These are phyloP conservation scores for Henckelia pumila DNA, from an alignment of 257 asterid species.

Conservation along the genomic window DNA sequence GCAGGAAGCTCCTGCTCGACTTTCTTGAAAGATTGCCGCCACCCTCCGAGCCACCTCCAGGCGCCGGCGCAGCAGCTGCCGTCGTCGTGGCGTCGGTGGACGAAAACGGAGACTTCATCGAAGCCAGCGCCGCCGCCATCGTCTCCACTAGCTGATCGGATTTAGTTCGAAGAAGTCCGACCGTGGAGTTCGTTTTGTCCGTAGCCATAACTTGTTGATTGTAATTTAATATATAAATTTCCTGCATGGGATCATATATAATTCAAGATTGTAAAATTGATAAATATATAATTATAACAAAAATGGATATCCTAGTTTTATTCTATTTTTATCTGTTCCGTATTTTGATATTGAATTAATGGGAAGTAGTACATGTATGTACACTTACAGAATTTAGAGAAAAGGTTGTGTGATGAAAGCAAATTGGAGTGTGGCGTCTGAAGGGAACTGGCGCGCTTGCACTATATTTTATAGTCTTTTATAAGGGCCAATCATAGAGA, in stretches of 20 bases:
- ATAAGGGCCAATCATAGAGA: constrained; percentile 22
- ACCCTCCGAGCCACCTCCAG: constrained; percentile 12
- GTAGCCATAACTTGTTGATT: constrained; percentile 14
- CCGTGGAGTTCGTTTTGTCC: constrained; percentile 42
- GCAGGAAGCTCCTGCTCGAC: constrained; percentile 58
- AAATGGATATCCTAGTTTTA: no score
- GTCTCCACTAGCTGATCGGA: constrained; percentile 88
- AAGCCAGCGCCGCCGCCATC: constrained; percentile 65
- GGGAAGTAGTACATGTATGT: no score
- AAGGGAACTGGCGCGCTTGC: constrained; percentile 15
- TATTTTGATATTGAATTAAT: no score
- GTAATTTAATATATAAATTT: no score
- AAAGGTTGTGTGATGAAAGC: constrained; percentile 14
- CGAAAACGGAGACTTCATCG: constrained; percentile 44
- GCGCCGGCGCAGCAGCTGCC: constrained; percentile 27
- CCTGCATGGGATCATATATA: background rate
- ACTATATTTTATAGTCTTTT: no score
- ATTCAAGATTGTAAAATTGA: background rate
- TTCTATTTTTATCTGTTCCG: no score
- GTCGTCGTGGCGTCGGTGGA: constrained; percentile 16
- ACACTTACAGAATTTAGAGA: constrained; percentile 5
- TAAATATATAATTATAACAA: no score
- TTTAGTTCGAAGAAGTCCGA: constrained; percentile 63
- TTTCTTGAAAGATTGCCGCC: constrained; percentile 53
- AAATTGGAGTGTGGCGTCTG: background rate